Conservation (phyloP, 1,284 basidiomycete species). For the Trametes polyzona region DNA sequence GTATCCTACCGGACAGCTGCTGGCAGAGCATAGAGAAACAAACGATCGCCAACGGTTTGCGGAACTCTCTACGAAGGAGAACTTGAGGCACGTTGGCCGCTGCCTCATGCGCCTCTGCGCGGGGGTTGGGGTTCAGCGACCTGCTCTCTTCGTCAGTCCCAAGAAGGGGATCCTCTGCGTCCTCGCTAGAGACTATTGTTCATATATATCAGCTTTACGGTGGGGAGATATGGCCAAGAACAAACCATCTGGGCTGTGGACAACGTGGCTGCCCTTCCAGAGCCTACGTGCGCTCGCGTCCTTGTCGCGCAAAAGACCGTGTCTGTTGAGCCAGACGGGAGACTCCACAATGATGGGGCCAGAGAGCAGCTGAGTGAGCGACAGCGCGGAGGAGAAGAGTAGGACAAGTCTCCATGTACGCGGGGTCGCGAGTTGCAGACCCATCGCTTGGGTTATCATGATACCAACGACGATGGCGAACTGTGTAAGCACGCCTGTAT, state of each 20-base stretch:
- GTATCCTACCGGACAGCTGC: conserved; percentile 69
- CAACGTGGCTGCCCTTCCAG: conserved; percentile 45
- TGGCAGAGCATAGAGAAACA: conserved; percentile 78
- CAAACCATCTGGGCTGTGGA: conserved; percentile 24
- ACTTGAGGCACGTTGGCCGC: conserved; percentile 57
- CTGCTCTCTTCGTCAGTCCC: conserved; percentile 29
- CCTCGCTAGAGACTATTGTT: conserved; percentile 30
- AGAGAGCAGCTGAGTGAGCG: conserved; percentile 61
- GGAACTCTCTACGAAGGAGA: conserved; percentile 59
- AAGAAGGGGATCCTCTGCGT: conserved; percentile 50
- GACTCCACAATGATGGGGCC: conserved; percentile 64
- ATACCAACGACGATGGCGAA: conserved; percentile 85
- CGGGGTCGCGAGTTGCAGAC: conserved; percentile 65
- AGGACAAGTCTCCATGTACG: conserved; percentile 78
- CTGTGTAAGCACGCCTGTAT: conserved; percentile 83
- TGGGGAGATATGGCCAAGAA: neutral
- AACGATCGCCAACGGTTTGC: conserved; percentile 71
- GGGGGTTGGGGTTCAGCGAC: conserved; percentile 37
- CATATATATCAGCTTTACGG: neutral
- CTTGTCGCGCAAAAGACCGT: conserved; percentile 54
- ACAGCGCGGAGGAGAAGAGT: conserved; percentile 63
- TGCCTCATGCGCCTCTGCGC: conserved; percentile 34
- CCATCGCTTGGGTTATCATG: conserved; percentile 74
- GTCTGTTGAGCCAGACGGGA: conserved; percentile 63
- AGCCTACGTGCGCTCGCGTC: conserved; percentile 50